Conservation (phyloP, 2,329 filamentous ascomycete genomes). For the Alternaria infectoria region DNA sequence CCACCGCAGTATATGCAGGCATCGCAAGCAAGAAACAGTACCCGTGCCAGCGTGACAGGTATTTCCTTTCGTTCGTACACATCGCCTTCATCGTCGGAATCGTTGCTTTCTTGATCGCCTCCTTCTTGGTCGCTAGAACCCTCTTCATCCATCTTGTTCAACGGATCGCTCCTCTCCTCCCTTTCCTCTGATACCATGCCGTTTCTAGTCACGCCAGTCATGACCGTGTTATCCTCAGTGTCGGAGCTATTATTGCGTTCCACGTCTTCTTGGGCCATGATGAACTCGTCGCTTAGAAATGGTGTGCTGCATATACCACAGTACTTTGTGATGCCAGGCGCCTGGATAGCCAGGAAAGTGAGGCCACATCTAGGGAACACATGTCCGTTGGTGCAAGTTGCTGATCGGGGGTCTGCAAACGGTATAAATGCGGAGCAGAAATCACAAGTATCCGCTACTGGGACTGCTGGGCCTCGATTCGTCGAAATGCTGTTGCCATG, state of each 20-base stretch:
- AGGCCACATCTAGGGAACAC: conserved; percentile 61
- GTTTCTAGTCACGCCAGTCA: neutral
- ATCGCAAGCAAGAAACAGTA: conserved; percentile 46
- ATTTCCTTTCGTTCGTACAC: conserved; percentile 1
- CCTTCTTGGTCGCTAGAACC: neutral
- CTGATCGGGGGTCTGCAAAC: conserved; percentile 56
- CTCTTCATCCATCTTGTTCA: neutral
- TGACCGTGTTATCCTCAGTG: conserved; percentile 1
- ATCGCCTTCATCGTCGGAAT: neutral
- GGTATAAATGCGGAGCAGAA: conserved; percentile 58
- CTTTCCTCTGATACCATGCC: neutral
- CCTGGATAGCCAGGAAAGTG: conserved; percentile 62
- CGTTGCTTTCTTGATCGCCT: neutral
- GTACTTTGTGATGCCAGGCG: conserved; percentile 59
- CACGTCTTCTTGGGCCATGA: conserved; percentile 28
- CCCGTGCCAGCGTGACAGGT: conserved; percentile 32
- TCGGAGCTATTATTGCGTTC: neutral
- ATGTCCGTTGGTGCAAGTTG: conserved; percentile 60
- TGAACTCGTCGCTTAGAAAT: conserved; percentile 55
- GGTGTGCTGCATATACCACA: conserved; percentile 61
- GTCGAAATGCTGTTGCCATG: neutral
- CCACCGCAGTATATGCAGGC: conserved; percentile 48
- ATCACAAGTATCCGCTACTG: conserved; percentile 55
- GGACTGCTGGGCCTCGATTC: neutral
- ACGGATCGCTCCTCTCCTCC: neutral